Base-by-base conservation (phyloP, 75 land plant species). In the Gnetum montanum region DNA sequence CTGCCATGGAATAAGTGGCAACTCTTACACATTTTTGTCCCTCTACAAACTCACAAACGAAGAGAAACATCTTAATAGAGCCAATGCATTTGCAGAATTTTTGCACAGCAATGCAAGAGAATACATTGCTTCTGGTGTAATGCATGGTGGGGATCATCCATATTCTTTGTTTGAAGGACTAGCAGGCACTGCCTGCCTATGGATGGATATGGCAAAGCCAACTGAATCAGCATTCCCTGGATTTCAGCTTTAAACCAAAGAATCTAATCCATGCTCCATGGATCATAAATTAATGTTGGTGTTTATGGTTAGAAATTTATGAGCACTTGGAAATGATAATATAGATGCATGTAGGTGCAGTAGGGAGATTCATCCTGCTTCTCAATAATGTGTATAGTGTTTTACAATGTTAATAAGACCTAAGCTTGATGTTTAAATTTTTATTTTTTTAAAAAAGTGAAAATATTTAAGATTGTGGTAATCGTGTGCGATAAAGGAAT, bases 121-220 rank as follows among this genome's bases (percentile, higher is more conserved):
- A 22, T 46, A 79, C 31, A 70, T 76, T 40, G 38, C 37, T 10
- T 37, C 53, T 1, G 68, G 66, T 15, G 60, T 66, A 43, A 54
- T 56, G 8, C 31, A 57, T 52, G 72, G 64, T 48, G 51, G 61
- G 51, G 86, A 79, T 31, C 77, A 79, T 60, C 54, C 66, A 15
- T 70, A 70, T 67, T 83, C 91, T 34, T 68, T 86, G 26, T 86
- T 72, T 71, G 77, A 76, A 46, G 91, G 91, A 23, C 49, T 83
- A 36, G 91, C 87, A 3, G 91, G 91, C 7, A 67, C 65, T 3
- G 77, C 78, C 8, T 79, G 74, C 65, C 67, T 86, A 43, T 79
- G 74, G 83, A 64, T 86, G 41, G 91, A 86, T 58, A n/a, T 86
- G 45, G 55, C 61, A 4, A 44, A 36, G 8, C 90, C 86, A 0